A percentile compares a stretch with the other conserved stretches of the same genome.
Conservation (phyloP, 2,329 filamentous ascomycete species). For the Trichoderma sp. region DNA sequence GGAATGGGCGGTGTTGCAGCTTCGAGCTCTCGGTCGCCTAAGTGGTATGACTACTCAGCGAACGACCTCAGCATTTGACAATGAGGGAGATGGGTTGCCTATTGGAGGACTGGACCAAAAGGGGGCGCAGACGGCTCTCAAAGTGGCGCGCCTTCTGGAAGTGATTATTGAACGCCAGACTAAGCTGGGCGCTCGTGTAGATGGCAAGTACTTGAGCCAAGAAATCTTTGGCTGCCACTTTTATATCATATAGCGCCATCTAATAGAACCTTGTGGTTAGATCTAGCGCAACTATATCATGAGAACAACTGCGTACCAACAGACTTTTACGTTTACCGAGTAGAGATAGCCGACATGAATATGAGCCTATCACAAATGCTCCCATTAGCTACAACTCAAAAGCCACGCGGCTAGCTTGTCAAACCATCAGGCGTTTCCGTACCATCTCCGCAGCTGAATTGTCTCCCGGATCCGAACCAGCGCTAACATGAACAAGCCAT, state of each 20-base stretch:
- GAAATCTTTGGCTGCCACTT: slow-evolving; percentile 18
- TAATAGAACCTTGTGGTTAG: not conserved
- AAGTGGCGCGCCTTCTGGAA: slow-evolving; percentile 18
- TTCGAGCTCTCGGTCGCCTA: slow-evolving; percentile 6
- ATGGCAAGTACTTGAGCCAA: slow-evolving; percentile 19
- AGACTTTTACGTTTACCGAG: not conserved
- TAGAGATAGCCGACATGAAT: not conserved
- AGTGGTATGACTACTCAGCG: not conserved
- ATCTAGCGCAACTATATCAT: not conserved
- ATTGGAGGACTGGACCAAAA: slow-evolving; percentile 7
- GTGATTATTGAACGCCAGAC: slow-evolving; percentile 17
- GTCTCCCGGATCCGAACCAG: not conserved
- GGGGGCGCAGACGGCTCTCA: slow-evolving; percentile 20
- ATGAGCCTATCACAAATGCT: not conserved
- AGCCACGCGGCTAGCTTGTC: not conserved
- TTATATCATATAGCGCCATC: slow-evolving; percentile 5
- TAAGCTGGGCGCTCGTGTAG: slow-evolving; percentile 9
- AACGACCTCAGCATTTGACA: not conserved
- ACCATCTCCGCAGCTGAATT: slow-evolving; percentile 4
- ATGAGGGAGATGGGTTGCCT: slow-evolving; percentile 4
- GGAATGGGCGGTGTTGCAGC: slow-evolving; percentile 14
- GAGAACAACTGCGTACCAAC: not conserved
- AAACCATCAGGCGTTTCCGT: not conserved
- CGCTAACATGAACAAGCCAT: not conserved
- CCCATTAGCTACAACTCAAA: not conserved